Percentiles rank a stretch among this genome's conserved stretches.
Evolutionary conservation across 208 protist species (phyloP).

Genomic region (Acanthamoeba polyphaga): DNA sequence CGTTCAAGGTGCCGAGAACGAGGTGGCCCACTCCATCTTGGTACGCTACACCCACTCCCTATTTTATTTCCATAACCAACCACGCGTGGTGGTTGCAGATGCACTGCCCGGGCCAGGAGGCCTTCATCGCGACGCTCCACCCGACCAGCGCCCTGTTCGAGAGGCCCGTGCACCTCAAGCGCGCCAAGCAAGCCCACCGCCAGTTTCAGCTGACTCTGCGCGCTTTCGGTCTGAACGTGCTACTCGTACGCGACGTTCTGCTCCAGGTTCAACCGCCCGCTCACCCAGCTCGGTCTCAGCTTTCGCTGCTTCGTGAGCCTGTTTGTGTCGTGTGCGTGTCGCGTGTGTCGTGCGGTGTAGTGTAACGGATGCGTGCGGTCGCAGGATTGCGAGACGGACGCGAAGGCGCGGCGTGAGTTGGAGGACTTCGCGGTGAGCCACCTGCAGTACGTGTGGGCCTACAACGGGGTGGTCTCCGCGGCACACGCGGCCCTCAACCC

Average conservation of each 20-base stretch:
- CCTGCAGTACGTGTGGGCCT: conserved; percentile 43
- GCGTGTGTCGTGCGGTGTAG: too few relatives aligned
- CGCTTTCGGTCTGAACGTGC: background rate
- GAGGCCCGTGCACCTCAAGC: conserved; percentile 56
- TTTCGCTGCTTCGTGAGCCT: background rate
- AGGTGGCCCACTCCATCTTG: background rate
- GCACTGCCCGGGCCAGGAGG: conserved; percentile 29
- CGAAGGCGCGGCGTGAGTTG: background rate
- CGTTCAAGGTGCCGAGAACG: background rate
- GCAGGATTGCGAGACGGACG: conserved; percentile 7
- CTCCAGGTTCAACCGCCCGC: background rate
- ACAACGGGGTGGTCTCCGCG: background rate
- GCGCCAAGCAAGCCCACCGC: conserved; percentile 52
- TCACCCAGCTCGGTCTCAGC: too few relatives aligned
- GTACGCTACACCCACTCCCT: background rate
- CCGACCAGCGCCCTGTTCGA: conserved; percentile 76
- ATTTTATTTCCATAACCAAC: too few relatives aligned
- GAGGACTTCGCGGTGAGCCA: conserved; percentile 46
- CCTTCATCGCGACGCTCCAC: conserved; percentile 42
- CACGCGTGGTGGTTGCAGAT: background rate
- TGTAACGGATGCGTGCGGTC: background rate
- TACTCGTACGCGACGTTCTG: conserved; percentile 11
- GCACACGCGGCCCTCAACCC: background rate
- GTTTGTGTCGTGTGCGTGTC: background rate
- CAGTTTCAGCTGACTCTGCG: background rate